These are phyloP conservation scores for Kodamaea suecica DNA, from an alignment of 1,139 yeast genomes.

Conservation along the genomic window DNA sequence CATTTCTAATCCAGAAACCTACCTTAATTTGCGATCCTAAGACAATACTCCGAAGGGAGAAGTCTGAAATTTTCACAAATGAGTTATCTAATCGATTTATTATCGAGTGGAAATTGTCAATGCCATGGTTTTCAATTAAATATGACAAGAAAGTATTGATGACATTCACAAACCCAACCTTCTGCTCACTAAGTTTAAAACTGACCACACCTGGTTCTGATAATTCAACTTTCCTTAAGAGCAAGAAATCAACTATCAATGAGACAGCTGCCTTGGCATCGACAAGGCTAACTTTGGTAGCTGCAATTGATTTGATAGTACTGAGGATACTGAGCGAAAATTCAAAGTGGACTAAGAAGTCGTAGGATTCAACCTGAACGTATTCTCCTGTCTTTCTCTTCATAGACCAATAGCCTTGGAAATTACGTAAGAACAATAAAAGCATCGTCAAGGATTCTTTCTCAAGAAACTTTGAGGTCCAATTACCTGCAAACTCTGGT, in stretches of 20 bases:
- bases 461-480: constrained; percentile 22
- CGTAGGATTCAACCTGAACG: constrained; percentile 54
- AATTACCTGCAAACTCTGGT: constrained; percentile 21
- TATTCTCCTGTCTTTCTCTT: constrained; percentile 65
- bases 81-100: constrained; percentile 20
- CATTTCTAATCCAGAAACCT: constrained; percentile 91
- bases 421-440: constrained; percentile 42
- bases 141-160: constrained; percentile 52
- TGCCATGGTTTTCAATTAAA: constrained; percentile 33
- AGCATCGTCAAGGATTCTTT: constrained; percentile 36
- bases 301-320: constrained; percentile 45
- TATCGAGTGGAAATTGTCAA: constrained; percentile 17
- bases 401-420: constrained; percentile 58
- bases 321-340: constrained; percentile 47
- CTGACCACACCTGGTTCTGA: constrained; percentile 37
- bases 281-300: constrained; percentile 22
- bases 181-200: constrained; percentile 45
- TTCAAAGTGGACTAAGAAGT: constrained; percentile 47
- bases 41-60: constrained; percentile 59
- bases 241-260: constrained; percentile 27
- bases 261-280: constrained; percentile 17
- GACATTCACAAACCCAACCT: constrained; percentile 58
- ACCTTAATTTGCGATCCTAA: constrained; percentile 69
- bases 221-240: constrained; percentile 20
- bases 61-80: constrained; percentile 49